Evolutionary conservation across 2,329 filamentous ascomycete species (phyloP).

Genomic region (Blastomyces silverae): DNA sequence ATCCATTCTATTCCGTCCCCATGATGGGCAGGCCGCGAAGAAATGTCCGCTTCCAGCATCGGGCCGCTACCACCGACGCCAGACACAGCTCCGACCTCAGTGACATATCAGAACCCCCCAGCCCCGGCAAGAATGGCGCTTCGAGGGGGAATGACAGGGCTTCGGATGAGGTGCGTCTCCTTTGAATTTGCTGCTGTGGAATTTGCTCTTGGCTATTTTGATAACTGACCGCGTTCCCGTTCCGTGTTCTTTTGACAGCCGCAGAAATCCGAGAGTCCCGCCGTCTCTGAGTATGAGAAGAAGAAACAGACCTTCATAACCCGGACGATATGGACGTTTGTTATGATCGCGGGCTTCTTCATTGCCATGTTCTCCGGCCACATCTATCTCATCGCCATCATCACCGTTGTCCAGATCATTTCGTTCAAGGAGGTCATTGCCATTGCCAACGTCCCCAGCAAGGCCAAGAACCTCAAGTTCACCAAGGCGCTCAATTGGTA

Average conservation of each 20-base stretch:
- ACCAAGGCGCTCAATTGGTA: slow-evolving; percentile 99
- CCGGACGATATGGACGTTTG: slow-evolving; percentile 92
- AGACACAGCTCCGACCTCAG: slow-evolving; percentile 50
- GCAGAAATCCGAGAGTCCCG: slow-evolving; percentile 11
- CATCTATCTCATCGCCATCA: slow-evolving; percentile 90
- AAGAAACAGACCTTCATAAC: slow-evolving; percentile 98
- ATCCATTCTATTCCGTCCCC: slow-evolving; percentile 9
- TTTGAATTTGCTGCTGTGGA: background rate
- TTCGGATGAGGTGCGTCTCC: slow-evolving; percentile 24
- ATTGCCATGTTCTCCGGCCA: slow-evolving; percentile 88
- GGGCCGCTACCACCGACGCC: slow-evolving; percentile 39
- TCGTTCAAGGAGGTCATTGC: slow-evolving; percentile 99
- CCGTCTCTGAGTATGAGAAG: slow-evolving; percentile 78
- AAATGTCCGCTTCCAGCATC: slow-evolving; percentile 56
- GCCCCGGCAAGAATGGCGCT: slow-evolving; percentile 44
- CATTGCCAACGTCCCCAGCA: slow-evolving; percentile 89
- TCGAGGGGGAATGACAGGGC: slow-evolving; percentile 31
- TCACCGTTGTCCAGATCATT: slow-evolving; percentile 89
- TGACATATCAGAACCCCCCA: slow-evolving; percentile 48
- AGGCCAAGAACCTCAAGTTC: slow-evolving; percentile 81
- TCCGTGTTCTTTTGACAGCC: background rate
- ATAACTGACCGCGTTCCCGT: background rate
- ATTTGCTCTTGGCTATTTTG: slow-evolving; percentile 4
- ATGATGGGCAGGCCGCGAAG: slow-evolving; percentile 50
- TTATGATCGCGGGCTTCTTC: slow-evolving; percentile 96